Percentiles rank a stretch among this genome's conserved stretches.
Evolutionary conservation across 306 rosid species (phyloP).

Genomic region (Benincasa hispida): DNA sequence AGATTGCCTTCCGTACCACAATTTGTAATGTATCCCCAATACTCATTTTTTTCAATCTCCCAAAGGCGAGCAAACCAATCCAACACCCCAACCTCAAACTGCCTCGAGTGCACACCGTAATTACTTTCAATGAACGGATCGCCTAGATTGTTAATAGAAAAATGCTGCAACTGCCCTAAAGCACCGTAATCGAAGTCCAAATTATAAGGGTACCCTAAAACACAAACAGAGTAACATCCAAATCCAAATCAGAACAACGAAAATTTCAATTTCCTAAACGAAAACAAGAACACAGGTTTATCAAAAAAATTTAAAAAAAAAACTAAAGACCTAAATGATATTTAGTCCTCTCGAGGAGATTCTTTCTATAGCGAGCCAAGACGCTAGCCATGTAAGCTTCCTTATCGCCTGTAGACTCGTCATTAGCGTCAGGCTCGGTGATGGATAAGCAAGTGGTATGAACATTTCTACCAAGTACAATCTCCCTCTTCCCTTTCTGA

Average conservation of each 20-base stretch:
- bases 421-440: slow-evolving; percentile 64
- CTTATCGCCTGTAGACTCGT: slow-evolving; percentile 64
- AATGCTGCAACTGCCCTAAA: slow-evolving; percentile 73
- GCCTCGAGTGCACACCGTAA: slow-evolving; percentile 87
- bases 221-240: slow-evolving; percentile 8
- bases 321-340: slow-evolving; percentile 48
- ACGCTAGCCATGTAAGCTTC: slow-evolving; percentile 83
- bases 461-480: slow-evolving; percentile 55
- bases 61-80: slow-evolving; percentile 97
- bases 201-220: slow-evolving; percentile 71
- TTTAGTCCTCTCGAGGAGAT: slow-evolving; percentile 52
- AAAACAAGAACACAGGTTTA: neutral
- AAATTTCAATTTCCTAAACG: neutral
- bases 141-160: slow-evolving; percentile 88
- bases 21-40: slow-evolving; percentile 99
- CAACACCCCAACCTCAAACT: slow-evolving; percentile 88
- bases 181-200: slow-evolving; percentile 97
- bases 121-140: slow-evolving; percentile 98
- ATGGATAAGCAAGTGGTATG: slow-evolving; percentile 52
- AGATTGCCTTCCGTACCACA: slow-evolving; percentile 99
- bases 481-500: slow-evolving; percentile 24
- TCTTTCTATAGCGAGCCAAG: slow-evolving; percentile 49
- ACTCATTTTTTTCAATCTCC: slow-evolving; percentile 84
- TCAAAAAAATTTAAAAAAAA: slow-evolving; percentile 10
- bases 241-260: neutral